These are phyloP conservation scores for Carex scoparia DNA, from an alignment of 176 grass and related monocot species.

Conservation along the genomic window DNA sequence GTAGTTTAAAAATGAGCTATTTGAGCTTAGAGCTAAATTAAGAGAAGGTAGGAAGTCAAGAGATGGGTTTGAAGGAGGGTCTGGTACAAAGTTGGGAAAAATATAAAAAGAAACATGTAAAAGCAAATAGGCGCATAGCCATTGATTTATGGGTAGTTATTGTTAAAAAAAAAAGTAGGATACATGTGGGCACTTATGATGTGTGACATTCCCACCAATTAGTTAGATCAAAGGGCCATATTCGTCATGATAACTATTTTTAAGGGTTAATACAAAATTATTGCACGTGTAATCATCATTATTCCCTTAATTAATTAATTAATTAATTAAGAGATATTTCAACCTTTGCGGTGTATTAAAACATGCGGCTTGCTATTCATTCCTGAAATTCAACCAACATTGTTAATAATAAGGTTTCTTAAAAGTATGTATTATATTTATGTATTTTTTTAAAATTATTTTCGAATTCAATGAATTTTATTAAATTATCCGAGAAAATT, in stretches of 20 bases:
- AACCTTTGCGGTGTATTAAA: background rate
- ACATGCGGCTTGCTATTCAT: background rate
- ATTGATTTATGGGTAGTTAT: conserved; percentile 3
- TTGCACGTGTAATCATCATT: conserved; percentile 44
- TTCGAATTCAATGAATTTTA: too few relatives aligned
- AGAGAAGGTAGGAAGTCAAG: too few relatives aligned
- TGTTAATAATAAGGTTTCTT: too few relatives aligned
- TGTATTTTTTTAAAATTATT: too few relatives aligned
- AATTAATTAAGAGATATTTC: background rate
- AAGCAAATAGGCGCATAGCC: background rate
- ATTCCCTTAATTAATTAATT: background rate
- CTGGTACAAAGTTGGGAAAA: too few relatives aligned
- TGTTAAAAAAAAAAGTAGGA: conserved; percentile 7
- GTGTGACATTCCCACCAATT: background rate
- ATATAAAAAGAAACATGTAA: background rate
- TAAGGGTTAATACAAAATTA: conserved; percentile 21
- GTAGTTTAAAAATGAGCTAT: too few relatives aligned
- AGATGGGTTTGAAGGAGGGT: too few relatives aligned
- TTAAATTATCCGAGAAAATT: too few relatives aligned
- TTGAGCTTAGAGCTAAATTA: too few relatives aligned
- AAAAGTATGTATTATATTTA: too few relatives aligned
- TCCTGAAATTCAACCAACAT: background rate
- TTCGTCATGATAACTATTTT: conserved; percentile 12
- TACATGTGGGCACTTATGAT: background rate
- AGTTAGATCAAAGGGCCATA: conserved; percentile 13